Evolutionary conservation across 1,284 basidiomycete genomes (phyloP).

Genomic region (Marasmius tenuissimus): DNA sequence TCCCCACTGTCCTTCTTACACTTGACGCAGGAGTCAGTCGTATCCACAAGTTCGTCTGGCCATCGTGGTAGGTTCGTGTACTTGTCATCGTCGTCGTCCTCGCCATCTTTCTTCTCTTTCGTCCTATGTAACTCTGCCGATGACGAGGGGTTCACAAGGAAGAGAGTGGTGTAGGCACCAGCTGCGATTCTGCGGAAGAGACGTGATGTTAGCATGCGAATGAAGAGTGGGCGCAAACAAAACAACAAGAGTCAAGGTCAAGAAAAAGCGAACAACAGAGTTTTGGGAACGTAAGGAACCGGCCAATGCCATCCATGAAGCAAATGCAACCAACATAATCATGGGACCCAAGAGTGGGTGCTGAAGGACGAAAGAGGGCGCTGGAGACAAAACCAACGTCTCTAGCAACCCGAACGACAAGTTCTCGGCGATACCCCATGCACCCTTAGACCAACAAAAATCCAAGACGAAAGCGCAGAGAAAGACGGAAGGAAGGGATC

Average conservation of each 20-base stretch:
- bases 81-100: slow-evolving; percentile 41
- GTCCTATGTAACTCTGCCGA: background rate
- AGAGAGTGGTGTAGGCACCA: slow-evolving; percentile 31
- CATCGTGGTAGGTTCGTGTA: slow-evolving; percentile 75
- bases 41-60: slow-evolving; percentile 67
- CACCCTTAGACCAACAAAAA: background rate
- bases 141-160: background rate
- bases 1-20: slow-evolving; percentile 72
- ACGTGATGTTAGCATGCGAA: slow-evolving; percentile 48
- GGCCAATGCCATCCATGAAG: too few relatives aligned
- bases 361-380: slow-evolving; percentile 65
- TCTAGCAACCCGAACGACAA: background rate
- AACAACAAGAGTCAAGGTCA: too few relatives aligned
- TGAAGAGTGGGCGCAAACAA: too few relatives aligned
- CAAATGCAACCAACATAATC: too few relatives aligned
- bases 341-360: slow-evolving; percentile 58
- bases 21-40: slow-evolving; percentile 69
- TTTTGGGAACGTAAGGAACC: too few relatives aligned
- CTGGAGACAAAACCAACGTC: background rate
- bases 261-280: too few relatives aligned
- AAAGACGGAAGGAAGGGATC: background rate
- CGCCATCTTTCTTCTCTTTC: background rate
- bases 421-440: background rate
- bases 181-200: slow-evolving; percentile 85
- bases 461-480: background rate